phyloP scores from a whole-genome alignment of 305 asterid genomes.

The Solanum hybrid region DNA sequence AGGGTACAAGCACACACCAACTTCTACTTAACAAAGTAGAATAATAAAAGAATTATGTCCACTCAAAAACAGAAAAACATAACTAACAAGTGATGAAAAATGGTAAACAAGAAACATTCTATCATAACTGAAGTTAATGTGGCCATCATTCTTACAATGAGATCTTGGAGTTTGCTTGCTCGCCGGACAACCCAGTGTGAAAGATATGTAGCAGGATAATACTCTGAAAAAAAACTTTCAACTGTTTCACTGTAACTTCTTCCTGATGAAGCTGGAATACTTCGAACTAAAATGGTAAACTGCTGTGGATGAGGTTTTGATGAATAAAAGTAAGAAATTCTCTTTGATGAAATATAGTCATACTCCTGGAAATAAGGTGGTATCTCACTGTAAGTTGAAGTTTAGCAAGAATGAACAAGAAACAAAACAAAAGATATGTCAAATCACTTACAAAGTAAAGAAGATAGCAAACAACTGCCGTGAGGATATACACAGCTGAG shows the following conservation, averaged over 20 bases:
- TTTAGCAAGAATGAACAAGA: conserved; percentile 7
- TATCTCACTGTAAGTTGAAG: conserved; percentile 5
- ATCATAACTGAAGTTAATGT: background rate
- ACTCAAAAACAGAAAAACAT: conserved; percentile 2
- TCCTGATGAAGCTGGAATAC: conserved; percentile 69
- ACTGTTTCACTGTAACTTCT: conserved; percentile 59
- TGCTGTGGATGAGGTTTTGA: conserved; percentile 69
- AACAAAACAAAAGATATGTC: conserved; percentile 3
- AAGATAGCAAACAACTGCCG: conserved; percentile 88
- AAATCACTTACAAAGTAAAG: conserved; percentile 75
- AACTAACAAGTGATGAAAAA: conserved; percentile 1
- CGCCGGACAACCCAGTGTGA: conserved; percentile 77
- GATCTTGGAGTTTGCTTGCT: conserved; percentile 59
- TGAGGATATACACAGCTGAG: conserved; percentile 71
- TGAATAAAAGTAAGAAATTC: conserved; percentile 60
- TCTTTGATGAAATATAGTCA: conserved; percentile 58
- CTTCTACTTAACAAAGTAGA: background rate
- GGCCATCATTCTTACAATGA: conserved; percentile 54
- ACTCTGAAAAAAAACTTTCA: conserved; percentile 66
- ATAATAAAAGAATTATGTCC: conserved; percentile 7
- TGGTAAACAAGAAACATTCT: background rate
- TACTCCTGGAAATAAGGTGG: conserved; percentile 61
- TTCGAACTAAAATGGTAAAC: conserved; percentile 80
- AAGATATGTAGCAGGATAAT: conserved; percentile 77
- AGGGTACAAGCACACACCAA: background rate